Conservation (phyloP, 768 basidiomycete species). For the Termitomyces sp. region DNA sequence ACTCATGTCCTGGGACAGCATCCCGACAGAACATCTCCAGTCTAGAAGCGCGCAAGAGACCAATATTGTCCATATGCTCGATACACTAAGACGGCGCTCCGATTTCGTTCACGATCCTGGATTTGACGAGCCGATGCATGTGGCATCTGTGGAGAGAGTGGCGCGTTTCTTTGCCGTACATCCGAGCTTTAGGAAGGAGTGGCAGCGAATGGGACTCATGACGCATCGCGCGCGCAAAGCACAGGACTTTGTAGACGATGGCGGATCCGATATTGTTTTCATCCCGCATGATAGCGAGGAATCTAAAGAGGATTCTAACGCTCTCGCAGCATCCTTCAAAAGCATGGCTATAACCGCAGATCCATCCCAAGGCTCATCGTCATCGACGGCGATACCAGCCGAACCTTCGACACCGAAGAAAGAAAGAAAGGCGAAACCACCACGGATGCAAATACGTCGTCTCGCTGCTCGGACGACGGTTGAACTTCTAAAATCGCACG, state of each 20-base stretch:
- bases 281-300: neutral
- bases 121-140: constrained; percentile 9
- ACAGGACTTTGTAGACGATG: neutral
- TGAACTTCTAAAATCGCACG: constrained; percentile 5
- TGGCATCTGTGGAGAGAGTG: constrained; percentile 1
- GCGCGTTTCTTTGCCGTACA: constrained; percentile 4
- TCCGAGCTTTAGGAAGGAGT: constrained; percentile 6
- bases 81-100: neutral
- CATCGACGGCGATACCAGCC: neutral
- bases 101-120: constrained; percentile 3
- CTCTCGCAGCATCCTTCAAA: neutral
- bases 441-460: constrained; percentile 11
- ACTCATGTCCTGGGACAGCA: constrained; percentile 11
- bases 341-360: neutral
- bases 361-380: neutral
- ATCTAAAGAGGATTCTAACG: neutral
- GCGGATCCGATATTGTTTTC: neutral
- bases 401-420: neutral
- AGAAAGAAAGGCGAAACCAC: neutral
- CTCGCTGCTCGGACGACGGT: constrained; percentile 10
- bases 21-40: neutral
- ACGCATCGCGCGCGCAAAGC: neutral
- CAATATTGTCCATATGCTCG: constrained; percentile 6
- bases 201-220: constrained; percentile 12
- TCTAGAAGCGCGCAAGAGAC: neutral